phyloP scores from a whole-genome alignment of 208 protist genomes.

The Strigomonas culicis region DNA sequence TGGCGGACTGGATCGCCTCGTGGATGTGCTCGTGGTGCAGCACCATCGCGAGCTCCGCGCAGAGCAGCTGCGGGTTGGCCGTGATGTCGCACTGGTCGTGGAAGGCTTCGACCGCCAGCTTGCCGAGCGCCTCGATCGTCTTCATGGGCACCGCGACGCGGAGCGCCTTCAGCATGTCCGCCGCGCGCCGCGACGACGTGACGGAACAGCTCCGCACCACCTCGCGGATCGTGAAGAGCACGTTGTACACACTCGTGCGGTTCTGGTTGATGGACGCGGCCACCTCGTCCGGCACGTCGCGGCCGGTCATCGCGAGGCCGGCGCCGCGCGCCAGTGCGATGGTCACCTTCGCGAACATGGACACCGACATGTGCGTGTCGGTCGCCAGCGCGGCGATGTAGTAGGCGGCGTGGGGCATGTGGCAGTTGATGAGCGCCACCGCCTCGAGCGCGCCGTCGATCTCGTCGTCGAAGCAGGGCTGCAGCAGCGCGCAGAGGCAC shows the following conservation, averaged over 20 bases:
- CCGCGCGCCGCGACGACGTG: slow-evolving; percentile 63
- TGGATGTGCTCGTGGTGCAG: slow-evolving; percentile 79
- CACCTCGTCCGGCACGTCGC: slow-evolving; percentile 67
- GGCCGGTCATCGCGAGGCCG: slow-evolving; percentile 83
- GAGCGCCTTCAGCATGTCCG: slow-evolving; percentile 83
- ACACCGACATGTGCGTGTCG: slow-evolving; percentile 83
- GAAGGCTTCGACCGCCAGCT: slow-evolving; percentile 75
- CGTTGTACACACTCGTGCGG: slow-evolving; percentile 84
- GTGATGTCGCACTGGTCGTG: slow-evolving; percentile 51
- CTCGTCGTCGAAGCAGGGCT: slow-evolving; percentile 73
- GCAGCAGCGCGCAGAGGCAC: slow-evolving; percentile 84
- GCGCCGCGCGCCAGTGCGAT: slow-evolving; percentile 79
- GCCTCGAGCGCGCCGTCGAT: slow-evolving; percentile 74
- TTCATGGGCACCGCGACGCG: slow-evolving; percentile 69
- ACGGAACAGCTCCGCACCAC: slow-evolving; percentile 82
- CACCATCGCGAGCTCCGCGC: slow-evolving; percentile 90
- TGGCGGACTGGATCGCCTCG: slow-evolving; percentile 75
- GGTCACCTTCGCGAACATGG: slow-evolving; percentile 87
- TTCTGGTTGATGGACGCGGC: slow-evolving; percentile 52
- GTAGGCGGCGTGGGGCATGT: slow-evolving; percentile 89
- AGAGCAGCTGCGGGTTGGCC: slow-evolving; percentile 83
- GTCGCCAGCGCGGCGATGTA: slow-evolving; percentile 79
- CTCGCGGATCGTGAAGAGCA: slow-evolving; percentile 83
- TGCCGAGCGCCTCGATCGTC: slow-evolving; percentile 84
- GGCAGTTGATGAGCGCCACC: slow-evolving; percentile 76